Base-by-base conservation (phyloP, 768 basidiomycete species). In the Arthromyces matolae region DNA sequence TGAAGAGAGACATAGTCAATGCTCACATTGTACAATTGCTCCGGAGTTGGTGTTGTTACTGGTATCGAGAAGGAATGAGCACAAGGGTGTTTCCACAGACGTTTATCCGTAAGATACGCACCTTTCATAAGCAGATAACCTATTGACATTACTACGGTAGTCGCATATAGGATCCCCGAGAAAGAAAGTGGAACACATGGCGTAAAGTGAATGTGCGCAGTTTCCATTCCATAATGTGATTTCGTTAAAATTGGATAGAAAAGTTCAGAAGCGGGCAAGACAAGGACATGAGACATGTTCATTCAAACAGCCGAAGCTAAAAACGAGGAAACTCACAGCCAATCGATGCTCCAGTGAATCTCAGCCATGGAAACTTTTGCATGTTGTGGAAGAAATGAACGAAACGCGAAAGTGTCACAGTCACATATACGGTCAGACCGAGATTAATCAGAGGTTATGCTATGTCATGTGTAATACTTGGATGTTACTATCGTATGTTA, bases 121-220 rank as follows among this genome's bases (percentile, higher is more conserved):
- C 82, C 75, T 66, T 73, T 79, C 82, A 84, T 84, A 45, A 78
- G 61, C 42, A 69, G 52, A 63, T 81, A 84, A 28, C 82, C 82
- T 50, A 76, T 56, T 33, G 75, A 71, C 67, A 78, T 71, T 52
- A 82, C 81, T 83, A 58, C 24, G 44, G 20, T 16, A 43, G 31
- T 28, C 3, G 49, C 19, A 38, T 31, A 33, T 18, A 44, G 34
- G 42, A 45, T 35, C 38, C 32, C 36, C 38, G 19, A 41, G 27
- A 41, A 45, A 24, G 34, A 53, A 42, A n/a, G n/a, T n/a, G n/a
- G 37, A 49, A 35, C 38, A 48, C 44, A 49, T 51, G 38, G 25
- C 33, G 46, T 35, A 27, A 18, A 42, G 35, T 34, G 24, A 16
- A 47, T 10, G 32, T 25, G 31, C 5, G 28, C 22, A 34, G 33